A percentile compares a stretch with the other conserved stretches of the same genome.
Conservation (phyloP, 805 yeast genomes). For the Yueomyces sinensis region DNA sequence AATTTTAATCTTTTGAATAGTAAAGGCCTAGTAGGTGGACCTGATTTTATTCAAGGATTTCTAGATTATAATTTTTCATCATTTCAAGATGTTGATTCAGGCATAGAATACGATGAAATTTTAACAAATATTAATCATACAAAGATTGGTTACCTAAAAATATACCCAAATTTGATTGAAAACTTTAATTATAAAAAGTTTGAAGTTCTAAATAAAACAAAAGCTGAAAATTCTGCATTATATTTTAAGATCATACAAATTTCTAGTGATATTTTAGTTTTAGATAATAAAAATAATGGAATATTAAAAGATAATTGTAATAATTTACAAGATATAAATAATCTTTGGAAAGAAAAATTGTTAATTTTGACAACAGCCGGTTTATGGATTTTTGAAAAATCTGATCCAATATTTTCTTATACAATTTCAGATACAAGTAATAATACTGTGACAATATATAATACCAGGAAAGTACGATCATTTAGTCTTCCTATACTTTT, state of each 20-base stretch:
- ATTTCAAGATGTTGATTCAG: too few relatives aligned
- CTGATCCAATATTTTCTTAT: too few relatives aligned
- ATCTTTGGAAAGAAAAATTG: not conserved
- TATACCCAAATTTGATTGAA: constrained; percentile 5
- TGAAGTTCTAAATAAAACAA: constrained; percentile 11
- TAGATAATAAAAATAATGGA: constrained; percentile 3
- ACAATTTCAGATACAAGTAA: too few relatives aligned
- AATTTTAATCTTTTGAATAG: too few relatives aligned
- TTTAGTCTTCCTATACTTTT: too few relatives aligned
- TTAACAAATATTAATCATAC: too few relatives aligned
- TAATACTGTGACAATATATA: too few relatives aligned
- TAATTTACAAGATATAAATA: too few relatives aligned
- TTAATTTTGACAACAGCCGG: not conserved
- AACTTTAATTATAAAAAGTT: constrained; percentile 10
- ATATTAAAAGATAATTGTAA: constrained; percentile 1
- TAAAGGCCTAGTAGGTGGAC: too few relatives aligned
- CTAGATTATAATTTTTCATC: constrained; percentile 3
- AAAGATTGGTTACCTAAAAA: too few relatives aligned
- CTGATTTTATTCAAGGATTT: constrained; percentile 12
- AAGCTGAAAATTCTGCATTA: constrained; percentile 23
- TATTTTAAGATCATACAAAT: constrained; percentile 20
- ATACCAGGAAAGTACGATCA: too few relatives aligned
- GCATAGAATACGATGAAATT: too few relatives aligned
- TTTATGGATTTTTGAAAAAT: not conserved
- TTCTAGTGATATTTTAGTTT: constrained; percentile 28